A percentile compares a stretch with the other conserved stretches of the same genome.
Evolutionary conservation across 2,329 filamentous ascomycete genomes (phyloP).

Genomic region (Colletotrichum sp.): DNA sequence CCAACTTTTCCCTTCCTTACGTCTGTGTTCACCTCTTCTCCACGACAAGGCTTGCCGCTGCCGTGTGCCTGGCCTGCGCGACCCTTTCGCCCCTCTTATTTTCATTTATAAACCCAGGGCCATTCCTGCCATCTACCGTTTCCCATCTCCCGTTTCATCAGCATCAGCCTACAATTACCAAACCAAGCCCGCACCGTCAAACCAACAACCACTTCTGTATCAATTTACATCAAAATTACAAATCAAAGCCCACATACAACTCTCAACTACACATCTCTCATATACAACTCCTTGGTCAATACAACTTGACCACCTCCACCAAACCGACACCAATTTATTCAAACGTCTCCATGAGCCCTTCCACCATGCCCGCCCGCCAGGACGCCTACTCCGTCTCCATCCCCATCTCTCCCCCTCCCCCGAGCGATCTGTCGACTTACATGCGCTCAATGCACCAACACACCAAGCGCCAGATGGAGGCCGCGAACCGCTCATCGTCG

Average conservation of each 20-base stretch:
- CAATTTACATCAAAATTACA: background rate
- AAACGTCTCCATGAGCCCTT: slow-evolving; percentile 11
- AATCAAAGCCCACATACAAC: background rate
- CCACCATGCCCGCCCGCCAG: slow-evolving; percentile 43
- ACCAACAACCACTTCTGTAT: background rate
- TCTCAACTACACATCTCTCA: no score
- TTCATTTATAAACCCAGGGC: slow-evolving; percentile 21
- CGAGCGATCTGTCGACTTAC: slow-evolving; percentile 59
- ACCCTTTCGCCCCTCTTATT: slow-evolving; percentile 18
- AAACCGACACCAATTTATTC: background rate
- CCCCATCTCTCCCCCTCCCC: slow-evolving; percentile 41
- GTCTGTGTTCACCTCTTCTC: slow-evolving; percentile 18
- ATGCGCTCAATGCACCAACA: slow-evolving; percentile 67
- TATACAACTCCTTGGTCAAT: background rate
- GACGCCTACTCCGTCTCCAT: slow-evolving; percentile 37
- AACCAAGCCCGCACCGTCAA: background rate
- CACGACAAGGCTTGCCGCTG: slow-evolving; percentile 12
- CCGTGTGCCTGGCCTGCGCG: background rate
- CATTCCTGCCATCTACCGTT: slow-evolving; percentile 18
- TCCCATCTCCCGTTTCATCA: slow-evolving; percentile 12
- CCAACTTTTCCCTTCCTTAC: slow-evolving; percentile 9
- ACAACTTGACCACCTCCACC: background rate
- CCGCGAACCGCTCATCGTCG: slow-evolving; percentile 50
- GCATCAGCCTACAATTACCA: slow-evolving; percentile 7
- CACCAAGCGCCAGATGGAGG: slow-evolving; percentile 70